Percentiles rank a stretch among this genome's conserved stretches.
phyloP scores from a whole-genome alignment of 305 asterid species.

The Lippia alba region DNA sequence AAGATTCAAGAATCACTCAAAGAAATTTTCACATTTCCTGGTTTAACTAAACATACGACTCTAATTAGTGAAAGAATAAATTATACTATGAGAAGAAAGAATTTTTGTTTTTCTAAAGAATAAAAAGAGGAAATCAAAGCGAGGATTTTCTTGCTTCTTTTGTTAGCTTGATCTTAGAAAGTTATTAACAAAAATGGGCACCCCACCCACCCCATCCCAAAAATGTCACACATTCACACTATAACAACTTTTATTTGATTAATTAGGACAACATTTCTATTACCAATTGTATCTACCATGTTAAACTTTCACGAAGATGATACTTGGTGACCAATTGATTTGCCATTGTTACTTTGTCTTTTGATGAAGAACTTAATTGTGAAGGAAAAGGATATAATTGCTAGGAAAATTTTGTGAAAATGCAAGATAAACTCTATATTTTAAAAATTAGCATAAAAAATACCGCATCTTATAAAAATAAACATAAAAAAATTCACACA shows the following conservation, averaged over 20 bases:
- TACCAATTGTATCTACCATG: slow-evolving; percentile 1
- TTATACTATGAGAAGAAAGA: not conserved
- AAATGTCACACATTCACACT: slow-evolving; percentile 16
- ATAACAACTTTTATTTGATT: slow-evolving; percentile 17
- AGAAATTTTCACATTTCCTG: not conserved
- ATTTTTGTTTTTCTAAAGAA: not conserved
- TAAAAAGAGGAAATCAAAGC: not conserved
- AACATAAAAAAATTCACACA: too few species aligned
- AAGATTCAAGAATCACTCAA: too few species aligned
- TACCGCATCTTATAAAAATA: too few species aligned
- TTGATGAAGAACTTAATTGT: slow-evolving; percentile 8
- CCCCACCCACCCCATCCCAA: not conserved
- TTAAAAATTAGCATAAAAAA: too few species aligned
- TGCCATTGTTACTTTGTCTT: slow-evolving; percentile 18
- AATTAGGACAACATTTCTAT: slow-evolving; percentile 8
- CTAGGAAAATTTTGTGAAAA: too few species aligned
- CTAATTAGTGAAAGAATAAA: slow-evolving; percentile 5
- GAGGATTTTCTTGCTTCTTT: not conserved
- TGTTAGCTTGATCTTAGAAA: slow-evolving; percentile 4
- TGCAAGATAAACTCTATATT: too few species aligned
- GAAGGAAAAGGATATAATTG: too few species aligned
- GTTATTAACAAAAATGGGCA: slow-evolving; percentile 19
- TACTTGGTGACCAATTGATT: slow-evolving; percentile 32
- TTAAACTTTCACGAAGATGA: slow-evolving; percentile 8
- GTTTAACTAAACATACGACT: not conserved